Conservation (phyloP, 371 early-diverging fungal species). For the Edhazardia aedis region DNA sequence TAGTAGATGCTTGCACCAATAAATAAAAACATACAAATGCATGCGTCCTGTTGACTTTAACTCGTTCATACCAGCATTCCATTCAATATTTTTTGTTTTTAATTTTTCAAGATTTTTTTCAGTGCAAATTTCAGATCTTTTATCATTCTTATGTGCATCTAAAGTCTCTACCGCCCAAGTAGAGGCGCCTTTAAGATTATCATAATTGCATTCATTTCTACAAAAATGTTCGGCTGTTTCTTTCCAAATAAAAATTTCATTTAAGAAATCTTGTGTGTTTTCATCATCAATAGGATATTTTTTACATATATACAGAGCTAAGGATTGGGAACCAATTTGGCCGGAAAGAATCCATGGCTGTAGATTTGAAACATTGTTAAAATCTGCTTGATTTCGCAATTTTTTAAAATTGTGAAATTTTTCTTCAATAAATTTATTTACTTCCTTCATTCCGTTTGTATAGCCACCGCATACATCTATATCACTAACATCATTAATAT, state of each 20-base stretch:
- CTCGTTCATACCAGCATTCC: slow-evolving; percentile 25
- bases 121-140: slow-evolving; percentile 8
- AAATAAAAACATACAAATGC: slow-evolving; percentile 24
- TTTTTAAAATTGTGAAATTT: slow-evolving; percentile 4
- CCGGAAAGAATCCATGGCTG: slow-evolving; percentile 19
- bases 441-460: slow-evolving; percentile 7
- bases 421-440: slow-evolving; percentile 7
- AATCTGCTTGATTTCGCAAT: slow-evolving; percentile 11
- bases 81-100: slow-evolving; percentile 5
- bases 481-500: background rate
- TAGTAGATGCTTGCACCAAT: slow-evolving; percentile 20
- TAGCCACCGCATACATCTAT: slow-evolving; percentile 7
- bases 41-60: slow-evolving; percentile 9
- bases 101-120: slow-evolving; percentile 5
- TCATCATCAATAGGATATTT: slow-evolving; percentile 1
- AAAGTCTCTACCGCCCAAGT: slow-evolving; percentile 19
- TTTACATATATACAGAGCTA: slow-evolving; percentile 3
- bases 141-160: slow-evolving; percentile 4
- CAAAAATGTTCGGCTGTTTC: slow-evolving; percentile 23
- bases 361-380: slow-evolving; percentile 6
- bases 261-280: slow-evolving; percentile 8
- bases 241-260: slow-evolving; percentile 22
- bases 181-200: slow-evolving; percentile 21
- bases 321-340: slow-evolving; percentile 8
- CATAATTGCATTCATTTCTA: slow-evolving; percentile 16